Conservation (phyloP, 2,329 filamentous ascomycete genomes). For the Blastomyces percursus region DNA sequence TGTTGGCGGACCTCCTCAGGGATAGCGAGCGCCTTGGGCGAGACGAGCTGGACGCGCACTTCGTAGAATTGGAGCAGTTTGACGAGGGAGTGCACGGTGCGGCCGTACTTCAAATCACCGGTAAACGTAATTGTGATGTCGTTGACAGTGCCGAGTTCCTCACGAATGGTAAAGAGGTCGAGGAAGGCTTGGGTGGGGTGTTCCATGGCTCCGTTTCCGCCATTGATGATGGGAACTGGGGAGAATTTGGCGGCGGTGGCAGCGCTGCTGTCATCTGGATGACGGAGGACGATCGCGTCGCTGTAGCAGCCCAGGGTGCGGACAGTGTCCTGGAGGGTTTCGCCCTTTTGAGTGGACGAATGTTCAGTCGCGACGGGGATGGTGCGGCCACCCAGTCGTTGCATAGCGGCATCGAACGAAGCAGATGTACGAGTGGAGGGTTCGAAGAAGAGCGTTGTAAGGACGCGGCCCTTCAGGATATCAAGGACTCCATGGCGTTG, state of each 20-base stretch:
- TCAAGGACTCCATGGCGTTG: conserved; percentile 84
- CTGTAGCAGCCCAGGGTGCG: conserved; percentile 89
- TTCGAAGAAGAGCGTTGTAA: conserved; percentile 95
- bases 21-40: conserved; percentile 66
- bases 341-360: conserved; percentile 88
- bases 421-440: conserved; percentile 90
- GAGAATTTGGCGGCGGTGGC: conserved; percentile 78
- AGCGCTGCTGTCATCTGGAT: conserved; percentile 72
- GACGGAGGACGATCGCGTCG: conserved; percentile 90
- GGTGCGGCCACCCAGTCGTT: conserved; percentile 82
- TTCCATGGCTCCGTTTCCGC: conserved; percentile 88
- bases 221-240: conserved; percentile 88
- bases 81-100: conserved; percentile 88
- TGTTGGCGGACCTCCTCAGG: conserved; percentile 63
- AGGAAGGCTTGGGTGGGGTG: conserved; percentile 97
- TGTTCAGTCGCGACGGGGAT: conserved; percentile 70
- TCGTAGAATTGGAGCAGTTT: conserved; percentile 94
- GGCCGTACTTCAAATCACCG: conserved; percentile 84
- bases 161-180: conserved; percentile 95
- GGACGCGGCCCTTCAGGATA: conserved; percentile 70
- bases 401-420: conserved; percentile 97
- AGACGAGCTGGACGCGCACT: conserved; percentile 83
- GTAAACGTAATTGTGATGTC: conserved; percentile 93
- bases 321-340: conserved; percentile 84
- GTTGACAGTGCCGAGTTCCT: conserved; percentile 91